Evolutionary conservation across 2,329 filamentous ascomycete species (phyloP).

Genomic region (Verticillium isaacii): DNA sequence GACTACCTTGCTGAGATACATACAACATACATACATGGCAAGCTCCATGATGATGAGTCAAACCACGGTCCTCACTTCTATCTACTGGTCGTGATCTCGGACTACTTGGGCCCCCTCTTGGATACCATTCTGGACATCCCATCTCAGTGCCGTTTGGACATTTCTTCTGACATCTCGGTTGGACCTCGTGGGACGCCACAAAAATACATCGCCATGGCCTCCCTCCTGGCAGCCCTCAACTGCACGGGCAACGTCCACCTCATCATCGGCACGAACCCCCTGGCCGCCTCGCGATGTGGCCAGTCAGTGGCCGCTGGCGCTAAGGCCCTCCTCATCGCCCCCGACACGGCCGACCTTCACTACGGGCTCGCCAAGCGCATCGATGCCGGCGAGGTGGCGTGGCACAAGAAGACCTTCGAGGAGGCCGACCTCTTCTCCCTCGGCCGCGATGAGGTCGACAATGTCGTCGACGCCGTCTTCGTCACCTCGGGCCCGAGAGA

Average conservation of each 20-base stretch:
- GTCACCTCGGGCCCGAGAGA: conserved; percentile 59
- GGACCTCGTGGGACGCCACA: neutral
- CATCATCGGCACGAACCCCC: conserved; percentile 77
- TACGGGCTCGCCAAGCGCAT: conserved; percentile 57
- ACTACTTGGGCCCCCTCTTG: no score
- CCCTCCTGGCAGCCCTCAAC: conserved; percentile 69
- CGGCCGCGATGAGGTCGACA: conserved; percentile 73
- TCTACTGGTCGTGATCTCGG: no score
- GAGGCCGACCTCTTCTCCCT: conserved; percentile 69
- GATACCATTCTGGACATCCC: no score
- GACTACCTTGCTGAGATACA: neutral
- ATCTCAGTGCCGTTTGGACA: no score
- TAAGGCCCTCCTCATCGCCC: conserved; percentile 71
- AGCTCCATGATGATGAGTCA: no score
- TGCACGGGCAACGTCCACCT: conserved; percentile 71
- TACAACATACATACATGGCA: neutral
- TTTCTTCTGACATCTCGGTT: no score
- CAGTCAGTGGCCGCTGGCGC: conserved; percentile 82
- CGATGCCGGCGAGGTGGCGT: conserved; percentile 61
- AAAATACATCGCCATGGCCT: conserved; percentile 19
- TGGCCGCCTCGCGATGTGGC: conserved; percentile 78
- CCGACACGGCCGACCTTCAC: conserved; percentile 55
- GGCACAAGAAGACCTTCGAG: conserved; percentile 61
- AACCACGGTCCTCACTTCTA: no score
- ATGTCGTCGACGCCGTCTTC: conserved; percentile 87